These are phyloP conservation scores for Phlegmacium glaucopus DNA, from an alignment of 768 basidiomycete species.

Conservation along the genomic window DNA sequence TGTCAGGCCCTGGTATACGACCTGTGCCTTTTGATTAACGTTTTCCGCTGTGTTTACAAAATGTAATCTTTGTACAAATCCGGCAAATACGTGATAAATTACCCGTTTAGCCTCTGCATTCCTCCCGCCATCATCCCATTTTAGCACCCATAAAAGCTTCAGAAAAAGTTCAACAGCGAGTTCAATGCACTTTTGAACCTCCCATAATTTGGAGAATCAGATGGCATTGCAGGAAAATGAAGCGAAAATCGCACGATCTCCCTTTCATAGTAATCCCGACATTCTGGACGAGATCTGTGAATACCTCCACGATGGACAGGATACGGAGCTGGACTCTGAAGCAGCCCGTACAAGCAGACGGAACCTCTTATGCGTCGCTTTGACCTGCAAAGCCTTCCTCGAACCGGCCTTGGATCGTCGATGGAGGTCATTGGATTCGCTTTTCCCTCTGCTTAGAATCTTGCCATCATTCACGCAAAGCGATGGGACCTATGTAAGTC, in stretches of 20 bases:
- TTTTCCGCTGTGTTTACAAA: neutral
- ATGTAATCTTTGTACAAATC: too few relatives aligned
- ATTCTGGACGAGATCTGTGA: constrained; percentile 29
- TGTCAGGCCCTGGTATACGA: constrained; percentile 62
- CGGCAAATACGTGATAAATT: too few relatives aligned
- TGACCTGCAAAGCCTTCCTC: constrained; percentile 28
- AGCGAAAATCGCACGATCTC: neutral
- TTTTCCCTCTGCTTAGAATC: constrained; percentile 30
- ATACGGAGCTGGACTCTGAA: constrained; percentile 13
- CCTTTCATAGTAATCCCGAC: constrained; percentile 26
- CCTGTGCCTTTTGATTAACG: constrained; percentile 79
- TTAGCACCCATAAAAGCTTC: too few relatives aligned
- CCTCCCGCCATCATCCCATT: too few relatives aligned
- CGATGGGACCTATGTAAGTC: constrained; percentile 29
- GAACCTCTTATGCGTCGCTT: constrained; percentile 19
- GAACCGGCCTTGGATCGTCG: constrained; percentile 30
- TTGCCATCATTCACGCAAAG: constrained; percentile 25
- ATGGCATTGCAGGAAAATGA: constrained; percentile 11
- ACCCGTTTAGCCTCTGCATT: too few relatives aligned
- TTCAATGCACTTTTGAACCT: neutral
- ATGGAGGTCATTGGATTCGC: constrained; percentile 29
- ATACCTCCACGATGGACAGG: constrained; percentile 14
- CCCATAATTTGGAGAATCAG: constrained; percentile 7
- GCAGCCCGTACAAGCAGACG: constrained; percentile 13
- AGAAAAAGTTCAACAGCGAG: constrained; percentile 10